phyloP scores from a whole-genome alignment of 257 asterid species.

The Thymus quinquecostatus region DNA sequence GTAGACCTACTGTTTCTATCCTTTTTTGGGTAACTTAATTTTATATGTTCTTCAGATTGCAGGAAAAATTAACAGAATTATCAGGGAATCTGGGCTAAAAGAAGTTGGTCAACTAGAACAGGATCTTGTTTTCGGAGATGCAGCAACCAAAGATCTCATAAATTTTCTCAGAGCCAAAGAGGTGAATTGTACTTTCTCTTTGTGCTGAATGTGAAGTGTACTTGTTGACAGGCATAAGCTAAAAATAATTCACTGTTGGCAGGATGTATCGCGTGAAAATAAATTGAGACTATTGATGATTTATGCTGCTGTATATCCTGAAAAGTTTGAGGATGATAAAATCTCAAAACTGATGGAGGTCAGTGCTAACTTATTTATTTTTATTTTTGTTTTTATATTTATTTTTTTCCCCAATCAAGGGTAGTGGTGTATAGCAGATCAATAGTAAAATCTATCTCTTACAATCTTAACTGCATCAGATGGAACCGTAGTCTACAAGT shows the following conservation, averaged over 20 bases:
- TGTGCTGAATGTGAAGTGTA: slow-evolving; percentile 11
- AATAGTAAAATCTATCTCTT: no score
- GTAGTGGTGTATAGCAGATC: no score
- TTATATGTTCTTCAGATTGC: slow-evolving; percentile 66
- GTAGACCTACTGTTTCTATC: background rate
- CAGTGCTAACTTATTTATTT: slow-evolving; percentile 5
- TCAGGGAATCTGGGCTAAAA: slow-evolving; percentile 80
- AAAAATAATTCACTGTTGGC: slow-evolving; percentile 39
- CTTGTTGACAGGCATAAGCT: slow-evolving; percentile 18
- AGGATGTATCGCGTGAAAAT: slow-evolving; percentile 87
- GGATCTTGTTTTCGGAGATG: slow-evolving; percentile 98
- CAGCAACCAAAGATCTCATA: slow-evolving; percentile 88
- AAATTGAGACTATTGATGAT: slow-evolving; percentile 95
- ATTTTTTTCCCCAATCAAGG: no score
- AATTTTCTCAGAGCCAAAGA: slow-evolving; percentile 79
- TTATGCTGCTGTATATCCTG: slow-evolving; percentile 93
- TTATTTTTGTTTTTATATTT: no score
- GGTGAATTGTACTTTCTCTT: slow-evolving; percentile 44
- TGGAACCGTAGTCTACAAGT: background rate
- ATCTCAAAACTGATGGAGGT: slow-evolving; percentile 95
- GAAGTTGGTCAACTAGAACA: slow-evolving; percentile 98
- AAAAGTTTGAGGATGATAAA: slow-evolving; percentile 89
- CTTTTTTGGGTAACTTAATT: slow-evolving; percentile 20
- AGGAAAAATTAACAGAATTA: slow-evolving; percentile 77
- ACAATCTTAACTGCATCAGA: slow-evolving; percentile 13